Evolutionary conservation across 2,329 filamentous ascomycete species (phyloP).

Genomic region (Beauveria medogensis): DNA sequence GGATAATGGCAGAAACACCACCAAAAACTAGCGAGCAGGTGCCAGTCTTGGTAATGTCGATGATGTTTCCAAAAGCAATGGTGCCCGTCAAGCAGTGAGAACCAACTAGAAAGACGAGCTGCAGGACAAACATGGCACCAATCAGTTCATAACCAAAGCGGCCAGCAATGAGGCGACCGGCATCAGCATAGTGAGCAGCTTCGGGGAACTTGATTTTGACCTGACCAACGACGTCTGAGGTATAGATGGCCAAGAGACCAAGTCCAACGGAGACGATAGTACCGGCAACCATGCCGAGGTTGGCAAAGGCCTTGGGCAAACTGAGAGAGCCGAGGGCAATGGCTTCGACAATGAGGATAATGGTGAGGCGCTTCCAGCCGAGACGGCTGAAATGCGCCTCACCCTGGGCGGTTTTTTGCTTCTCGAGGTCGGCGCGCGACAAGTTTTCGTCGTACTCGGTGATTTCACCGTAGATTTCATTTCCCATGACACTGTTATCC

Average conservation of each 20-base stretch:
- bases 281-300: conserved; percentile 45
- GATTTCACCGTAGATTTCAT: conserved; percentile 22
- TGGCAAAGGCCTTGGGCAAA: conserved; percentile 43
- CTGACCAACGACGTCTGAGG: conserved; percentile 37
- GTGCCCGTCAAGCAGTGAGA: conserved; percentile 65
- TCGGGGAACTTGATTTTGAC: conserved; percentile 45
- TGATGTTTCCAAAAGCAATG: conserved; percentile 60
- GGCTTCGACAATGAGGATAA: conserved; percentile 49
- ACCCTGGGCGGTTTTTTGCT: conserved; percentile 37
- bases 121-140: conserved; percentile 52
- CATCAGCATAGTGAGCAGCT: conserved; percentile 60
- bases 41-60: conserved; percentile 35
- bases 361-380: conserved; percentile 48
- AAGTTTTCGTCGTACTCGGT: conserved; percentile 30
- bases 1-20: conserved; percentile 37
- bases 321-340: conserved; percentile 46
- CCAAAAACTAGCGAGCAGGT: conserved; percentile 38
- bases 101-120: conserved; percentile 61
- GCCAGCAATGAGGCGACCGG: conserved; percentile 54
- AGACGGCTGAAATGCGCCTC: conserved; percentile 43
- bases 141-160: conserved; percentile 53
- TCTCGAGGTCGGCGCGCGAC: conserved; percentile 33
- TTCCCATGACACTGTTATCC: conserved; percentile 20
- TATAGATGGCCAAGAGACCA: conserved; percentile 40
- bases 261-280: conserved; percentile 34